Evolutionary conservation across 371 early-diverging fungal species (phyloP), one percentile per base, ranked within the genome.

Genomic region (Coemansia sp.): DNA sequence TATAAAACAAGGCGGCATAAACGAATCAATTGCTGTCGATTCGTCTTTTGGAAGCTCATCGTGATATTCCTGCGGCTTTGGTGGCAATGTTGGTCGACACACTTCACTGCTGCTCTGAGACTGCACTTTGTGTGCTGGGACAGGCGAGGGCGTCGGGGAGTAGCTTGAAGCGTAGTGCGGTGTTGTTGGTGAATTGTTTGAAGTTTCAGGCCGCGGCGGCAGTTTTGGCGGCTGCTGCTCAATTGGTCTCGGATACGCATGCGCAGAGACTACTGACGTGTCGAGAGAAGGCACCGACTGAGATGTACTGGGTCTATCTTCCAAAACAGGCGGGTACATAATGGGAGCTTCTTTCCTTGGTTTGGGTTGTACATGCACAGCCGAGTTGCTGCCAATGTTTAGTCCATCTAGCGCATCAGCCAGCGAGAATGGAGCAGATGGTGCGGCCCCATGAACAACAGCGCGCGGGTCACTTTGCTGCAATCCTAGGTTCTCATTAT

Each of bases 21-120:
- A 72, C 40, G 21, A n/a, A 6, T 42, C n/a, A 39, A 48, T 45
- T 4, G 5, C 37, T 29, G 59, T 48, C 10, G 13, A 16, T 16
- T 4, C 26, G n/a, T 16, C 18, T 10, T 14, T 29, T 24, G 37
- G 48, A 21, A 14, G 26, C 26, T 22, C 24, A 1, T 64, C 62
- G 45, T 61, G 26, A 59, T 80, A 76, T 27, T 69, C 80, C n/a
- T 61, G 60, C n/a, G 81, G 81, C 57, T 80, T 81, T 21, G 80
- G 80, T 27, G 80, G 80, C 14, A 80, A n/a, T 26, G 29, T 24
- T 27, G 77, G 77, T 37, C 34, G 40, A n/a, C 50, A 40, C 22
- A 24, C 34, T 11, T 50, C 37, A 24, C 4, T 27, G 24, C 52
- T 45, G 21, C 52, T 22, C 14, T 39, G 48, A 16, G 54, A 6